phyloP scores from a whole-genome alignment of 2,329 filamentous ascomycete species.

The Ophiostoma novo-ulmi region DNA sequence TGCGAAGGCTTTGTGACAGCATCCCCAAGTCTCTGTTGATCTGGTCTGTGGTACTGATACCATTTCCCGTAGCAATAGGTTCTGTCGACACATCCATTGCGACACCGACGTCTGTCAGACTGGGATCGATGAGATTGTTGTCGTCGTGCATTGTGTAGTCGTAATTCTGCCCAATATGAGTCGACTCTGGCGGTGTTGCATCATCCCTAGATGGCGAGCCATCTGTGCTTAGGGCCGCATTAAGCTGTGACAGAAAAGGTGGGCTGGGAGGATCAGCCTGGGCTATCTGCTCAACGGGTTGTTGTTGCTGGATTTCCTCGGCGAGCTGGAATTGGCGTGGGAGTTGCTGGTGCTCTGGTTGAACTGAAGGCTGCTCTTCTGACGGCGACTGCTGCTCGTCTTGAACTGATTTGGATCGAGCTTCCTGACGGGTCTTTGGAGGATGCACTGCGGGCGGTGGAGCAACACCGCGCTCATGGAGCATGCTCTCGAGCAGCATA shows the following conservation, averaged over 20 bases:
- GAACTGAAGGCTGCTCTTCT: neutral
- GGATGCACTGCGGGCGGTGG: slow-evolving; percentile 49
- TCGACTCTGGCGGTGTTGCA: neutral
- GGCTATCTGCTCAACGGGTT: neutral
- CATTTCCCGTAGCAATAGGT: neutral
- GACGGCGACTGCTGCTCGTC: neutral
- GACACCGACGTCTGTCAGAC: neutral
- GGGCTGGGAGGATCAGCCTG: neutral
- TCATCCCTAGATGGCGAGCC: neutral
- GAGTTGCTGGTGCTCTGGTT: neutral
- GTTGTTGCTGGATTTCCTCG: neutral
- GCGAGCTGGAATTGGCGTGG: neutral
- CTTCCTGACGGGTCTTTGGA: slow-evolving; percentile 43
- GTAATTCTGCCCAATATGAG: neutral
- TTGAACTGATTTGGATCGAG: neutral
- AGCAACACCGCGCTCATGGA: slow-evolving; percentile 45
- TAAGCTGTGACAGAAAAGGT: neutral
- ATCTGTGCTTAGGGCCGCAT: neutral
- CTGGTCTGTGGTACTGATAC: neutral
- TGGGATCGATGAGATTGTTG: neutral
- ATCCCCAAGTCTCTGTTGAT: neutral
- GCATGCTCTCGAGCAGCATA: slow-evolving; percentile 47
- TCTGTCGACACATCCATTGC: neutral
- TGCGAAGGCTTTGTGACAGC: neutral
- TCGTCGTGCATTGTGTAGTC: neutral